Evolutionary conservation across 129 eudicot genomes (phyloP).

Genomic region (Arctium minus): DNA sequence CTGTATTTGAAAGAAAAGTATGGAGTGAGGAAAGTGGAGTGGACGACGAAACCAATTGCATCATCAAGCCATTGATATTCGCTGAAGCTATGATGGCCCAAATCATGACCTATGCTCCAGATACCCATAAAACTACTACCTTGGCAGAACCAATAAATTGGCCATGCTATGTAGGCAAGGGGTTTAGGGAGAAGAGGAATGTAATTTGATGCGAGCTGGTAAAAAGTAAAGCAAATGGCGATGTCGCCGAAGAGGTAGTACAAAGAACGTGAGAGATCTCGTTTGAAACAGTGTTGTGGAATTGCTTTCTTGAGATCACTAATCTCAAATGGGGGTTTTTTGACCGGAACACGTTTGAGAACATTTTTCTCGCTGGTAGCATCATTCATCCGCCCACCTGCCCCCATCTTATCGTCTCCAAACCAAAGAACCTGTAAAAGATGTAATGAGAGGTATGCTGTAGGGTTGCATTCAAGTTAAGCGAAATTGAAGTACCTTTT

Average conservation of each 20-base stretch:
- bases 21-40: slow-evolving; percentile 19
- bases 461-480: neutral
- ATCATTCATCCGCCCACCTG: slow-evolving; percentile 16
- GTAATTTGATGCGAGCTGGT: neutral
- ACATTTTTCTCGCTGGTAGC: neutral
- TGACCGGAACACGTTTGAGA: neutral
- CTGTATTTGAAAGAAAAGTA: slow-evolving; percentile 25
- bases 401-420: slow-evolving; percentile 9
- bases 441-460: neutral
- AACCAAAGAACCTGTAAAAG: neutral
- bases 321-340: slow-evolving; percentile 24
- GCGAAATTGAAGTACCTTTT: neutral
- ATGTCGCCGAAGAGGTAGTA: slow-evolving; percentile 11
- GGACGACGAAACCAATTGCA: slow-evolving; percentile 20
- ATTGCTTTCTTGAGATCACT: slow-evolving; percentile 20
- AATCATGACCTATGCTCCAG: slow-evolving; percentile 27
- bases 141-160: slow-evolving; percentile 16
- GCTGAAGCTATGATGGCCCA: slow-evolving; percentile 19
- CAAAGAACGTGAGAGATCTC: neutral
- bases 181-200: slow-evolving; percentile 19
- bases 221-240: slow-evolving; percentile 2
- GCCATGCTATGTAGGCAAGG: slow-evolving; percentile 24
- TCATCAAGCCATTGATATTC: slow-evolving; percentile 23
- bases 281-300: slow-evolving; percentile 25
- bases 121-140: slow-evolving; percentile 20